phyloP scores from a whole-genome alignment of 768 basidiomycete species.

The Lentinus brumalis region DNA sequence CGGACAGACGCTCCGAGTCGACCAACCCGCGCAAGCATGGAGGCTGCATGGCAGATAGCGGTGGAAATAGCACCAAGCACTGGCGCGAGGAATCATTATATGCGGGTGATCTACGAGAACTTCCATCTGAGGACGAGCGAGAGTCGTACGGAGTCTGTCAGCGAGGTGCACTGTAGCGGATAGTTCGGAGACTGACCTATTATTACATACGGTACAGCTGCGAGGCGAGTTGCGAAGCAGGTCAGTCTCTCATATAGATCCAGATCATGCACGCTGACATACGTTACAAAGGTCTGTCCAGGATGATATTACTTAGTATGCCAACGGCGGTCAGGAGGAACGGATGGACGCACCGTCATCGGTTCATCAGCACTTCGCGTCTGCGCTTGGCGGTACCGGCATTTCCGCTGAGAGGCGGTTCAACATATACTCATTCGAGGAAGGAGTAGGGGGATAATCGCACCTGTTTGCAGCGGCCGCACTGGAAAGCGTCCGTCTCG shows the following conservation, averaged over 20 bases:
- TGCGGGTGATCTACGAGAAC: conserved; percentile 48
- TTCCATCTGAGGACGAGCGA: conserved; percentile 50
- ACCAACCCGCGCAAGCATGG: neutral
- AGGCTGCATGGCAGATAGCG: neutral
- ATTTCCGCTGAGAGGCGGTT: conserved; percentile 60
- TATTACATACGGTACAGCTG: conserved; percentile 70
- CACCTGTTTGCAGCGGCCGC: conserved; percentile 88
- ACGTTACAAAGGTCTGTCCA: conserved; percentile 85
- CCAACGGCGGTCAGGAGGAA: no score
- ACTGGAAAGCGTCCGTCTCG: conserved; percentile 98
- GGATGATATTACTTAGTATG: neutral
- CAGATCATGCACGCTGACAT: conserved; percentile 28
- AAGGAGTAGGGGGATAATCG: neutral
- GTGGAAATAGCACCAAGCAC: neutral
- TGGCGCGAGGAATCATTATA: neutral
- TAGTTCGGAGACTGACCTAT: conserved; percentile 39
- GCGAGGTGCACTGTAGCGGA: neutral
- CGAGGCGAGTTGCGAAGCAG: neutral
- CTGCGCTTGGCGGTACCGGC: conserved; percentile 93
- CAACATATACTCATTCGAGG: neutral
- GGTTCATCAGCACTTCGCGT: conserved; percentile 98
- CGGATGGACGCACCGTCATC: conserved; percentile 75
- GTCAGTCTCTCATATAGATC: neutral
- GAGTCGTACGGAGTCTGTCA: neutral
- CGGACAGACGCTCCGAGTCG: neutral